Percentiles rank a stretch among this genome's conserved stretches.
These are phyloP conservation scores for Sugiyamaella smithiae DNA, from an alignment of 805 yeast species.

Conservation along the genomic window DNA sequence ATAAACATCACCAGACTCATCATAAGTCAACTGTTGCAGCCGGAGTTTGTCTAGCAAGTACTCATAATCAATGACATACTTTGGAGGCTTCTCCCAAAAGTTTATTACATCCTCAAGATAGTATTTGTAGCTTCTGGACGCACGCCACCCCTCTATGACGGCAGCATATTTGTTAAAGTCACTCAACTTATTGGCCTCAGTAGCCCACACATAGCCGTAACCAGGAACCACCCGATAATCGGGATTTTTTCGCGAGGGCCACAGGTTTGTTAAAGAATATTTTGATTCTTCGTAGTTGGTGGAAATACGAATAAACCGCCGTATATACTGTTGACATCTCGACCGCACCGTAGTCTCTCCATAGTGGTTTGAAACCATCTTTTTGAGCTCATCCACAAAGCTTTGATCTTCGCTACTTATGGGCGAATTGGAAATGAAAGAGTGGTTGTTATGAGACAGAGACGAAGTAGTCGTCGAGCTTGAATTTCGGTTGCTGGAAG, in stretches of 20 bases:
- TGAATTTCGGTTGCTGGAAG: constrained; percentile 3
- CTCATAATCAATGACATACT: constrained; percentile 30
- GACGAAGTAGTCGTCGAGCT: neutral
- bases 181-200: constrained; percentile 23
- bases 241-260: constrained; percentile 17
- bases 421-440: neutral
- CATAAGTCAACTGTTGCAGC: constrained; percentile 23
- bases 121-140: constrained; percentile 26
- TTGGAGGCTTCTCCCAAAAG: constrained; percentile 25
- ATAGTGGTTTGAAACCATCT: constrained; percentile 30
- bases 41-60: constrained; percentile 31
- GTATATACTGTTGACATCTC: constrained; percentile 28
- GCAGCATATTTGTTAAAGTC: constrained; percentile 27
- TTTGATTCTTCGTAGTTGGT: constrained; percentile 28
- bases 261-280: constrained; percentile 22
- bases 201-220: constrained; percentile 34
- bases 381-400: constrained; percentile 29
- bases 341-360: constrained; percentile 31
- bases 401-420: constrained; percentile 21
- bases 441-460: neutral
- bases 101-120: constrained; percentile 24
- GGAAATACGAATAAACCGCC: constrained; percentile 30
- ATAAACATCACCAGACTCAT: constrained; percentile 29
- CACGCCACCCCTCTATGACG: constrained; percentile 33
- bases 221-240: constrained; percentile 26